Evolutionary conservation across 2,329 filamentous ascomycete genomes (phyloP).

Genomic region (Domatiomyces catenatus): DNA sequence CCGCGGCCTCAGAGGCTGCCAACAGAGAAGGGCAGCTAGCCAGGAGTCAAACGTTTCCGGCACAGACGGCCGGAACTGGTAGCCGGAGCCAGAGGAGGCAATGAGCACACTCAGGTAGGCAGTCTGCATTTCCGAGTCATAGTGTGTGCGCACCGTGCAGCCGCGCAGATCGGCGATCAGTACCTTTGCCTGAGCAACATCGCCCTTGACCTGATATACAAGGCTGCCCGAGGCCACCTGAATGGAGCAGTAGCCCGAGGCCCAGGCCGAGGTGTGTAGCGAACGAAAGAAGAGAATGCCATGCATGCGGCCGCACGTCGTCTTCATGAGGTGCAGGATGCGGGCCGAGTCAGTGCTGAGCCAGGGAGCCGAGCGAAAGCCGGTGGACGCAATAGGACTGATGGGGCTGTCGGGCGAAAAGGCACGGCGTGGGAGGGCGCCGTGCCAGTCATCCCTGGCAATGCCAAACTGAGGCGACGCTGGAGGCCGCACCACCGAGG

Average conservation of each 20-base stretch:
- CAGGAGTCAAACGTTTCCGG: conserved; percentile 37
- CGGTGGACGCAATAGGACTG: conserved; percentile 9
- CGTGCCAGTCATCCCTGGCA: conserved; percentile 19
- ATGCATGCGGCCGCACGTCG: conserved; percentile 37
- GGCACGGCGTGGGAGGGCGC: conserved; percentile 11
- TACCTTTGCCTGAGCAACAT: conserved; percentile 32
- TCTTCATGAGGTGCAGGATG: conserved; percentile 37
- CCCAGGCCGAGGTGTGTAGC: conserved; percentile 29
- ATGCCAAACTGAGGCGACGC: conserved; percentile 18
- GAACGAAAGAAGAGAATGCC: conserved; percentile 37
- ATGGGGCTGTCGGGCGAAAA: conserved; percentile 12
- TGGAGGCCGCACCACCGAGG: conserved; percentile 29
- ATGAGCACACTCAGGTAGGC: conserved; percentile 35
- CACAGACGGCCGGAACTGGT: conserved; percentile 34
- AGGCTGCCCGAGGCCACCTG: conserved; percentile 36
- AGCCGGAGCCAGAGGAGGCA: conserved; percentile 31
- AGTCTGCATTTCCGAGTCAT: conserved; percentile 30
- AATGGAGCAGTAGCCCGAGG: conserved; percentile 36
- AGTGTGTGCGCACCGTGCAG: conserved; percentile 34
- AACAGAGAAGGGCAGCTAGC: conserved; percentile 36
- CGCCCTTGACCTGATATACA: conserved; percentile 36
- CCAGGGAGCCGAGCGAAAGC: conserved; percentile 22
- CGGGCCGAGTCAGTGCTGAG: conserved; percentile 32
- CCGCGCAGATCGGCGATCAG: conserved; percentile 35
- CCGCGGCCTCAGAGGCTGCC: conserved; percentile 36